Base-by-base conservation (phyloP, 2,329 filamentous ascomycete genomes). In the Phialophora expanda region DNA sequence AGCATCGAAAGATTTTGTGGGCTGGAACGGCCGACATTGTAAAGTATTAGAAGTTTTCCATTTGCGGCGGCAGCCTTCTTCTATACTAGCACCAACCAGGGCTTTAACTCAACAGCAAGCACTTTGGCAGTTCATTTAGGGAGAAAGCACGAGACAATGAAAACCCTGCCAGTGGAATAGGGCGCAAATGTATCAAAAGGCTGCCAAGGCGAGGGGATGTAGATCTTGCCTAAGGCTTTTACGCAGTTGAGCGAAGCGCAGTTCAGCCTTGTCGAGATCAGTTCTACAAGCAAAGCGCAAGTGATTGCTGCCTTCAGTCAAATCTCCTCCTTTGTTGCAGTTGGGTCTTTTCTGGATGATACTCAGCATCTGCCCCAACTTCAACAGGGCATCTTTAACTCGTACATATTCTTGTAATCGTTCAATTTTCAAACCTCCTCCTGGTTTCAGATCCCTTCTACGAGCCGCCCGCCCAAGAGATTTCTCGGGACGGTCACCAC, bases 291-390 rank as follows among this genome's bases (percentile, higher is more conserved):
- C 38, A 44, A 44, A n/a, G 38, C 38, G 38, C 38, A n/a, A n/a
- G 17, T 44, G 5, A 44, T 44, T 44, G 17, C 8, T 8, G 53
- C 11, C 28, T 55, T 56, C 26, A 56, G 50, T 20, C 32, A 46
- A 26, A 41, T 26, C 28, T 54, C 4, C 30, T 53, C 26, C 59
- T 53, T 56, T 56, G 30, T 46, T 44, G 55, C 22, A 8, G 8
- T 57, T 56, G 48, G 9, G 46, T 59, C 14, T 20, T 48, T 51
- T 67, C 65, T 67, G 67, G 54, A 69, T 69, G 67, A 64, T 67
- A 65, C 56, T 61, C 38, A 62, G 62, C 12, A 62, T 60, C 34
- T 59, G 59, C 56, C 67, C 67, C 55, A 66, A 48, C 32, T 34
- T 60, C 54, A 58, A 26, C 20, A 57, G 67, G 67, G 67, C 56